These are phyloP conservation scores for Dryas drummondii DNA, from an alignment of 306 rosid species.

Conservation along the genomic window DNA sequence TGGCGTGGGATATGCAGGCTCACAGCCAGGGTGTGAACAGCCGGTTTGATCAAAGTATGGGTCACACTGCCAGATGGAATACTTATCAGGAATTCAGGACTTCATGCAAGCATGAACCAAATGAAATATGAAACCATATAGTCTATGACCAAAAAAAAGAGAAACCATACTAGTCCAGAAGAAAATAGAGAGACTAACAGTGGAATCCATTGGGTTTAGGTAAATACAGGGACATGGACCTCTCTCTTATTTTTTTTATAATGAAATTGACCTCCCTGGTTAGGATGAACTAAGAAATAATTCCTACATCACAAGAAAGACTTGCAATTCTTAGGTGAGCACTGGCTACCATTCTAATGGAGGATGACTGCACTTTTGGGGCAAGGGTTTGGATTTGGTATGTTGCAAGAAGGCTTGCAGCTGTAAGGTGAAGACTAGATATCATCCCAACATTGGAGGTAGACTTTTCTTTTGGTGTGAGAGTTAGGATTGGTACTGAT, in stretches of 20 bases:
- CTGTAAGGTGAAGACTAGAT: not conserved
- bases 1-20: slow-evolving; percentile 78
- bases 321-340: not conserved
- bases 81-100: slow-evolving; percentile 4
- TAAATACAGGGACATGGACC: not conserved
- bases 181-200: not conserved
- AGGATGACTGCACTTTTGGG: not conserved
- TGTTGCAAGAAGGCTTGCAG: not conserved
- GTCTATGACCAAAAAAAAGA: not conserved
- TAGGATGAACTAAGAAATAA: not conserved
- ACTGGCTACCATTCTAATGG: not conserved
- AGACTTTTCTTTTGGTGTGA: not conserved
- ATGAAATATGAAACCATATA: not conserved
- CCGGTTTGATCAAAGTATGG: slow-evolving; percentile 89
- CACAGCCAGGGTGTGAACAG: slow-evolving; percentile 98
- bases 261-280: not conserved
- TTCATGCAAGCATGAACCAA: slow-evolving; percentile 9
- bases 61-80: slow-evolving; percentile 63
- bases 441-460: not conserved
- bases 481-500: not conserved
- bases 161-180: not conserved
- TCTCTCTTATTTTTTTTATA: no score
- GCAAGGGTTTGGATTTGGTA: not conserved
- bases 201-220: not conserved
- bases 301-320: not conserved